Evolutionary conservation across 2,329 filamentous ascomycete species (phyloP).

Genomic region (Pseudonectria foliicola): DNA sequence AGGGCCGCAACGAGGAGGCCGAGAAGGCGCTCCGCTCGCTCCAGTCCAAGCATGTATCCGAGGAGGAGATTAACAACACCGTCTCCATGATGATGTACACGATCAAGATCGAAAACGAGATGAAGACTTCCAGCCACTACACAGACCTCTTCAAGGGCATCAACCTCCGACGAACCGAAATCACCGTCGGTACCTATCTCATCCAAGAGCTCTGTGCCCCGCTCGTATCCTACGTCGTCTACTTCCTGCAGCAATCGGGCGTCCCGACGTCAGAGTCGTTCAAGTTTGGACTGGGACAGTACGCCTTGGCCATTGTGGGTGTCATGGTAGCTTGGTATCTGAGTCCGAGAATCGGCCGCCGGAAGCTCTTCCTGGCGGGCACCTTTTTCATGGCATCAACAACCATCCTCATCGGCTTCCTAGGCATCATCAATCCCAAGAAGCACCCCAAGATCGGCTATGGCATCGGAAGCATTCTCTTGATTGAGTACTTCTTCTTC

Average conservation of each 20-base stretch:
- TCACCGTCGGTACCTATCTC: conserved; percentile 9
- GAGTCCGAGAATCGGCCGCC: conserved; percentile 6
- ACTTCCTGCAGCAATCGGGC: conserved; percentile 13
- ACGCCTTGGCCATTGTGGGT: conserved; percentile 9
- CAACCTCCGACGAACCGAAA: conserved; percentile 12
- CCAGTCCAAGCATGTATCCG: conserved; percentile 25
- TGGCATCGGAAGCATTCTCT: conserved; percentile 38
- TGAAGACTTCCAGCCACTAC: conserved; percentile 7
- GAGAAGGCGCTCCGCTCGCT: conserved; percentile 32
- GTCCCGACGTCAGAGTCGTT: conserved; percentile 6
- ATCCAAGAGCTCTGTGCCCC: conserved; percentile 12
- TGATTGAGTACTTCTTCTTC: conserved; percentile 37
- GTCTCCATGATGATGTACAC: conserved; percentile 32
- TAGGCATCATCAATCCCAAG: conserved; percentile 45
- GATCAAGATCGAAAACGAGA: conserved; percentile 10
- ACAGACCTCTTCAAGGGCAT: conserved; percentile 8
- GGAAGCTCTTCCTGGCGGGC: conserved; percentile 37
- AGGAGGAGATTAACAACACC: conserved; percentile 36
- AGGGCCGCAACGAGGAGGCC: conserved; percentile 31
- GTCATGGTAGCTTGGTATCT: conserved; percentile 9
- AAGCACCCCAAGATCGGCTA: conserved; percentile 33
- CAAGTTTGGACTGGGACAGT: conserved; percentile 10
- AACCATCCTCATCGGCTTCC: conserved; percentile 32
- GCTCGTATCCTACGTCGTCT: conserved; percentile 9
- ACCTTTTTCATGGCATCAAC: conserved; percentile 28